A percentile compares a stretch with the other conserved stretches of the same genome.
phyloP scores from a whole-genome alignment of 108 stramenopile species.

The Epithemia pelagica region DNA sequence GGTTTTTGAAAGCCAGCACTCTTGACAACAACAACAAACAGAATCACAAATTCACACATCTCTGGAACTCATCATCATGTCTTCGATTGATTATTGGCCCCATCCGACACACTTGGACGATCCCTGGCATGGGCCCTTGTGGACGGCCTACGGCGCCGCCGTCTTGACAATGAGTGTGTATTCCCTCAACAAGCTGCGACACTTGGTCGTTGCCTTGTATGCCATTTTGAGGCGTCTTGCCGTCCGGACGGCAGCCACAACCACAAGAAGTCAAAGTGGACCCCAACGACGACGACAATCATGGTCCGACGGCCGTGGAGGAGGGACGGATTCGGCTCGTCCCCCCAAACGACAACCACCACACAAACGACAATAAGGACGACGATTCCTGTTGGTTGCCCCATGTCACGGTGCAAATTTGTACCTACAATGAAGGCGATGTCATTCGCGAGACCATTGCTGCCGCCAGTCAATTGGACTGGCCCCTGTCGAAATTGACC shows the following conservation, averaged over 20 bases:
- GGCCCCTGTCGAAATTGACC: slow-evolving; percentile 19
- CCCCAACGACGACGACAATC: no score
- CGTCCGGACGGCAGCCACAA: no score
- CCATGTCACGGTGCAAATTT: slow-evolving; percentile 29
- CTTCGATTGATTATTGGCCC: no score
- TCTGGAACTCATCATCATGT: no score
- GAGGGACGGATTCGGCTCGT: not conserved
- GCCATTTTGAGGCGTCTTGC: no score
- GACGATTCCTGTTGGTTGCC: no score
- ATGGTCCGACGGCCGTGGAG: no score
- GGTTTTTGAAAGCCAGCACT: no score
- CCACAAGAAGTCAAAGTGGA: no score
- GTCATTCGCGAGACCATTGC: slow-evolving; percentile 25
- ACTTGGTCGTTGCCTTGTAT: slow-evolving; percentile 1
- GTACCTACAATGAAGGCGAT: slow-evolving; percentile 18
- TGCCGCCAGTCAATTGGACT: slow-evolving; percentile 15
- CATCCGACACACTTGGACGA: not conserved
- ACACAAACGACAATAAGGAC: no score
- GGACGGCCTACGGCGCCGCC: not conserved
- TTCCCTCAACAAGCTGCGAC: not conserved
- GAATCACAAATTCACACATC: no score
- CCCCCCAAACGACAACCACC: not conserved
- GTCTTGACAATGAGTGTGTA: not conserved
- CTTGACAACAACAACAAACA: no score
- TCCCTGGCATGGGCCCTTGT: slow-evolving; percentile 1